Conservation (phyloP, 345 rosid genomes). For the Salix arbutifolia region DNA sequence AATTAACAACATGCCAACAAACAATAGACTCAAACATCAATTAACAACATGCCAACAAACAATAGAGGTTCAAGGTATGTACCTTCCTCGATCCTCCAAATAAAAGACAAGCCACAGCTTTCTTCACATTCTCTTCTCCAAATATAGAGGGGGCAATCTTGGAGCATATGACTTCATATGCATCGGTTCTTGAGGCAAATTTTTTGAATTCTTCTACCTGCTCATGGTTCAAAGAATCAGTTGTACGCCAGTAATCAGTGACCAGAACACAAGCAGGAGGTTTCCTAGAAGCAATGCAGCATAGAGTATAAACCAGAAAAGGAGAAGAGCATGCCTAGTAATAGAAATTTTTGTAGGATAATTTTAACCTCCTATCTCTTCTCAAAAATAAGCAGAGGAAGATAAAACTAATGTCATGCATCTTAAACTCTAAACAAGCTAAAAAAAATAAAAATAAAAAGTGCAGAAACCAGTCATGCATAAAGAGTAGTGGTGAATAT, state of each 20-base stretch:
- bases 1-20: neutral
- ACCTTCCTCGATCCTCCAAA: constrained; percentile 98
- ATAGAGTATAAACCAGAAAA: neutral
- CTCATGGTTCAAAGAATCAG: neutral
- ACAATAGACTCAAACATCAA: constrained; percentile 2
- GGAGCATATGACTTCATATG: constrained; percentile 54
- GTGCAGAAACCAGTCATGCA: neutral
- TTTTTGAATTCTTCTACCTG: constrained; percentile 92
- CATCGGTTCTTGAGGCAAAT: constrained; percentile 61
- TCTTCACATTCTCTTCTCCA: constrained; percentile 88
- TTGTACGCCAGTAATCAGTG: neutral
- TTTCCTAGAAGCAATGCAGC: neutral
- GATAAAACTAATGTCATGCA: neutral
- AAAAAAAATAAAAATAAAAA: neutral
- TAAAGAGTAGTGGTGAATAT: neutral
- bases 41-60: neutral
- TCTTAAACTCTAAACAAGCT: neutral
- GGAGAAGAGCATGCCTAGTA: neutral
- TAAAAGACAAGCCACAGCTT: constrained; percentile 85
- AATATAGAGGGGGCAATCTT: constrained; percentile 93
- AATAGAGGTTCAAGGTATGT: neutral
- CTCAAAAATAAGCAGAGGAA: neutral
- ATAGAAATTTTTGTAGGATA: neutral
- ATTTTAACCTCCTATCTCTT: neutral
- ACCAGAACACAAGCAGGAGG: neutral